These are phyloP conservation scores for Cladosporium sp. DNA, from an alignment of 2,329 filamentous ascomycete genomes.

Conservation along the genomic window DNA sequence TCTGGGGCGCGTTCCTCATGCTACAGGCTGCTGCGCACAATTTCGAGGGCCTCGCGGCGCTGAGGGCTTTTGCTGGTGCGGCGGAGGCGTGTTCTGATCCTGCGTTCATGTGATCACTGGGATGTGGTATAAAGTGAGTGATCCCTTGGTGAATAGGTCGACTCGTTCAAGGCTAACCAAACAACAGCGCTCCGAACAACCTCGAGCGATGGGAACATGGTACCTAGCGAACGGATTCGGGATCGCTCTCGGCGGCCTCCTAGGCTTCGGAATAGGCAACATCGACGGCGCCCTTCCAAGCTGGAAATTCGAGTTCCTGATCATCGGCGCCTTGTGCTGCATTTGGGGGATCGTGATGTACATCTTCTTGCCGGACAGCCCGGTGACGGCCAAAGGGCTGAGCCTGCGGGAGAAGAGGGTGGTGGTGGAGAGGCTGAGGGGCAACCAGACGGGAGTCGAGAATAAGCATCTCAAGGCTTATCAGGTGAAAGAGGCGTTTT, in stretches of 20 bases:
- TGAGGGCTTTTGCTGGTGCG: slow-evolving; percentile 54
- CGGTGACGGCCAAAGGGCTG: slow-evolving; percentile 51
- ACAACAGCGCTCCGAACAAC: slow-evolving; percentile 60
- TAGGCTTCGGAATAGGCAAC: slow-evolving; percentile 59
- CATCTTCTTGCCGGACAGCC: slow-evolving; percentile 37
- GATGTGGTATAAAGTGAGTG: slow-evolving; percentile 49
- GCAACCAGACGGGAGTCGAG: slow-evolving; percentile 55
- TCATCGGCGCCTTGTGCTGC: slow-evolving; percentile 55
- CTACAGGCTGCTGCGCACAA: slow-evolving; percentile 35
- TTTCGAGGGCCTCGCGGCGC: slow-evolving; percentile 52
- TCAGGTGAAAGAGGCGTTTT: slow-evolving; percentile 54
- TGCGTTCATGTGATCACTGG: slow-evolving; percentile 61
- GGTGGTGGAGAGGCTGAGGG: slow-evolving; percentile 51
- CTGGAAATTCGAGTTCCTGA: slow-evolving; percentile 65
- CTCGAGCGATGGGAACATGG: slow-evolving; percentile 57
- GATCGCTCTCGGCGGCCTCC: slow-evolving; percentile 54
- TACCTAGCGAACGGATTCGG: slow-evolving; percentile 57
- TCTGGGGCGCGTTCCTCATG: slow-evolving; percentile 48
- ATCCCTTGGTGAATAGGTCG: too few relatives aligned
- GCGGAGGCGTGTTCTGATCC: slow-evolving; percentile 57
- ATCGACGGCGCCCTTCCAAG: slow-evolving; percentile 53
- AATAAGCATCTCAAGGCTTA: slow-evolving; percentile 53
- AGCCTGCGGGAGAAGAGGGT: slow-evolving; percentile 49
- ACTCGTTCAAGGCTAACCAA: too few relatives aligned
- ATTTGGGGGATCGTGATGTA: slow-evolving; percentile 56